phyloP scores from a whole-genome alignment of 2,329 filamentous ascomycete genomes.

The Colletotrichum shisoi region DNA sequence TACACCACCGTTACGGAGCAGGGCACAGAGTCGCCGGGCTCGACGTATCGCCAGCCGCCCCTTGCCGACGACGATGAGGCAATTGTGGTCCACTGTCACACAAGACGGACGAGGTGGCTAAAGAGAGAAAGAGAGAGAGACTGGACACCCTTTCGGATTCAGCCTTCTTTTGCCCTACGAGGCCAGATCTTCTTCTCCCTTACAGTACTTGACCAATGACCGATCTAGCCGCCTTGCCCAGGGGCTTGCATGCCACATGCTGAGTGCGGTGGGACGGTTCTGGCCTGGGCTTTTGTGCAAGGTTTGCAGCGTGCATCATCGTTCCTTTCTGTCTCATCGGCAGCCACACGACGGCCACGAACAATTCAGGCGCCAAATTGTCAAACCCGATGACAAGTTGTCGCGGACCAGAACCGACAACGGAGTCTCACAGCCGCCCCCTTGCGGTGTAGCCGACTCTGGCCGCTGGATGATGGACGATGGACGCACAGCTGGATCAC shows the following conservation, averaged over 20 bases:
- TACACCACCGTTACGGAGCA: not conserved
- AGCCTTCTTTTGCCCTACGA: slow-evolving; percentile 15
- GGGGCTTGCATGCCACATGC: slow-evolving; percentile 1
- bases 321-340: not conserved
- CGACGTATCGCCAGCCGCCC: slow-evolving; percentile 4
- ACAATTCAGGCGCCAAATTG: not conserved
- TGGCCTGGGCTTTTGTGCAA: not conserved
- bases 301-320: slow-evolving; percentile 10
- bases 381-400: not conserved
- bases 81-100: not conserved
- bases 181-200: slow-evolving; percentile 5
- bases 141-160: not conserved
- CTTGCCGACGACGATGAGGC: slow-evolving; percentile 3
- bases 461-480: too few relatives aligned
- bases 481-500: not conserved
- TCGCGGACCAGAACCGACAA: not conserved
- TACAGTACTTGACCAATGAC: not conserved
- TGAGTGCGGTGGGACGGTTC: not conserved
- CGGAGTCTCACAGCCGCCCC: not conserved
- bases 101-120: not conserved
- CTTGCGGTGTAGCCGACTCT: not conserved
- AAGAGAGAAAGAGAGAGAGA: too few relatives aligned
- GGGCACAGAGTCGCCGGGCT: not conserved
- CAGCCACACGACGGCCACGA: slow-evolving; percentile 9
- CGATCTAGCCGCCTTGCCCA: not conserved